These are phyloP conservation scores for Ophiostoma sp. DNA, from an alignment of 2,329 filamentous ascomycete species.

Conservation along the genomic window DNA sequence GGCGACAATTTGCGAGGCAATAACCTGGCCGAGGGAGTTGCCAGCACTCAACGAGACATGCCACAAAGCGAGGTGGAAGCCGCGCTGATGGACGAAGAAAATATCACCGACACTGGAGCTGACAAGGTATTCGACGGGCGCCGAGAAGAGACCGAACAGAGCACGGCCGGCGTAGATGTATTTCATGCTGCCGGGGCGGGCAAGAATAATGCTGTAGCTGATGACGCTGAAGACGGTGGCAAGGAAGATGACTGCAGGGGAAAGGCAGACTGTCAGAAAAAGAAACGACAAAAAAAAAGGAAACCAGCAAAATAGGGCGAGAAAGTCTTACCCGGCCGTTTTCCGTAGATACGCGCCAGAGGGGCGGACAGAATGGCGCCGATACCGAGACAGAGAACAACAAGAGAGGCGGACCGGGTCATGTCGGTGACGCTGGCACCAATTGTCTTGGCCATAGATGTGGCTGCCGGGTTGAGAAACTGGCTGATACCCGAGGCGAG, in stretches of 20 bases:
- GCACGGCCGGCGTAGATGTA: conserved; percentile 31
- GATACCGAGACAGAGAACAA: conserved; percentile 66
- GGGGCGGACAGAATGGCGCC: conserved; percentile 53
- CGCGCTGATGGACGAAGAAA: conserved; percentile 57
- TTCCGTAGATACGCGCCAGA: conserved; percentile 36
- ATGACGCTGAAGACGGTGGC: conserved; percentile 34
- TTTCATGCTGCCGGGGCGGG: conserved; percentile 26
- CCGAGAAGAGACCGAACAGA: conserved; percentile 34
- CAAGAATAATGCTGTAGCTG: conserved; percentile 30
- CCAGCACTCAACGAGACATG: conserved; percentile 28
- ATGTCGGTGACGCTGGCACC: conserved; percentile 38
- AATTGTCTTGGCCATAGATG: conserved; percentile 33
- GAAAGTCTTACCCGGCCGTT: conserved; percentile 27
- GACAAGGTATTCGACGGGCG: conserved; percentile 38
- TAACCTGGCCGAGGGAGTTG: conserved; percentile 20
- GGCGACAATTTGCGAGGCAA: conserved; percentile 12
- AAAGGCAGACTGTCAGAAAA: neutral
- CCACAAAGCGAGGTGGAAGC: conserved; percentile 35
- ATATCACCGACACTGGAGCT: conserved; percentile 54
- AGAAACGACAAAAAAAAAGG: neutral
- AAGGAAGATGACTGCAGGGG: conserved; percentile 37
- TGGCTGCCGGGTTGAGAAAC: conserved; percentile 40
- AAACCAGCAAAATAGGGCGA: neutral
- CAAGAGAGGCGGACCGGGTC: conserved; percentile 38
- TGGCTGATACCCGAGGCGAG: conserved; percentile 34